Conservation (phyloP, 805 yeast genomes). For the Saturnispora dispora region DNA sequence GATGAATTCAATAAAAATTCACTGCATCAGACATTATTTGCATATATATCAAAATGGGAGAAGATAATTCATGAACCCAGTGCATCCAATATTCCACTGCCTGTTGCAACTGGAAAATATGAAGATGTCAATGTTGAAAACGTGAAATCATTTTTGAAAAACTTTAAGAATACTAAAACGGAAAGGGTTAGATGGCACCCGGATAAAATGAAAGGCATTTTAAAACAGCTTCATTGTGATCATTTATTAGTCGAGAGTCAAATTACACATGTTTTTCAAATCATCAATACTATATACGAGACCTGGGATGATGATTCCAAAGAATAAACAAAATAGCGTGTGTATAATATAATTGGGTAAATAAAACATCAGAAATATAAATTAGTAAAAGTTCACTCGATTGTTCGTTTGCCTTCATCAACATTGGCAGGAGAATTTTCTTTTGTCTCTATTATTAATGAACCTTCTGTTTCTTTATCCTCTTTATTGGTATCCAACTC, state of each 20-base stretch:
- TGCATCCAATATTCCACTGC: conserved; percentile 14
- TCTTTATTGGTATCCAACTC: conserved; percentile 11
- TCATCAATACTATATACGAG: conserved; percentile 33
- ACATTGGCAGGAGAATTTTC: conserved; percentile 10
- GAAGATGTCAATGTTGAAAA: conserved; percentile 12
- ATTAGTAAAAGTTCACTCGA: background rate
- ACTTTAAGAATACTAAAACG: conserved; percentile 24
- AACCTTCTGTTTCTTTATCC: conserved; percentile 11
- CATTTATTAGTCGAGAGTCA: background rate
- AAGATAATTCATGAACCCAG: conserved; percentile 5
- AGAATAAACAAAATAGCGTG: background rate
- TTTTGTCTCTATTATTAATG: conserved; percentile 10
- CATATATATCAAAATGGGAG: conserved; percentile 26
- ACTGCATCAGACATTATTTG: conserved; percentile 11
- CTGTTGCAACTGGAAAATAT: conserved; percentile 12
- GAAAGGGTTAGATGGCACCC: conserved; percentile 69
- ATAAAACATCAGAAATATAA: background rate
- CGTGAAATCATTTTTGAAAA: conserved; percentile 14
- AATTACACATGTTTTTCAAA: conserved; percentile 36
- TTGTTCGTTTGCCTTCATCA: conserved; percentile 6
- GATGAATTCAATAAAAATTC: conserved; percentile 3
- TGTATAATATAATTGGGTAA: background rate
- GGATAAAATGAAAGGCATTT: conserved; percentile 40
- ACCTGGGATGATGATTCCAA: background rate
- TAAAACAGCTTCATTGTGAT: background rate